A percentile compares a stretch with the other conserved stretches of the same genome.
These are phyloP conservation scores for Fusarium lyarnte DNA, from an alignment of 2,329 filamentous ascomycete genomes.

Conservation along the genomic window DNA sequence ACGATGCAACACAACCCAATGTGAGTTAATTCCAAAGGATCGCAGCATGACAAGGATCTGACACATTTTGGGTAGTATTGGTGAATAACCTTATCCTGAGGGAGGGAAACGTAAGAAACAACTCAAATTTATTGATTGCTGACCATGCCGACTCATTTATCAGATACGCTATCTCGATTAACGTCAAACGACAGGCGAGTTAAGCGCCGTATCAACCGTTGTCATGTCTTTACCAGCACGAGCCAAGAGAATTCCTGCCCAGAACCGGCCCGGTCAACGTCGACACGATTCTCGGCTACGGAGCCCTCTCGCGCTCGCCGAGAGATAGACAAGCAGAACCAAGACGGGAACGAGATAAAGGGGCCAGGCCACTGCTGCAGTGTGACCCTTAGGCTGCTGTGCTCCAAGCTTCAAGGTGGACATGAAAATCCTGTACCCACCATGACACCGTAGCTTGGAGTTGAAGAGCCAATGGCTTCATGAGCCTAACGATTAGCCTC, in stretches of 20 bases:
- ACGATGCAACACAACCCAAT: not conserved
- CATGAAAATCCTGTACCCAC: slow-evolving; percentile 31
- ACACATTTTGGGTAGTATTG: slow-evolving; percentile 21
- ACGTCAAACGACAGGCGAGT: slow-evolving; percentile 2
- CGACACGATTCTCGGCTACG: slow-evolving; percentile 7
- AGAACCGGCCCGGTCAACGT: slow-evolving; percentile 20
- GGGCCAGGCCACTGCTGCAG: slow-evolving; percentile 12
- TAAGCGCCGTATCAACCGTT: slow-evolving; percentile 20
- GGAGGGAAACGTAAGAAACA: not conserved
- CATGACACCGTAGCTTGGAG: slow-evolving; percentile 13
- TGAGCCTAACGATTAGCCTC: slow-evolving; percentile 5
- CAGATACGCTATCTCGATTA: not conserved
- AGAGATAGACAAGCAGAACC: slow-evolving; percentile 8
- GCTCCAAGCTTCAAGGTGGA: not conserved
- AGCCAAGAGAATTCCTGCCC: slow-evolving; percentile 19
- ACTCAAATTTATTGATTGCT: not conserved
- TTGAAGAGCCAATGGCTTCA: slow-evolving; percentile 10
- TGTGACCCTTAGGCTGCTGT: not conserved
- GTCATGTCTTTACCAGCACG: slow-evolving; percentile 1
- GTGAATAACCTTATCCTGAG: not conserved
- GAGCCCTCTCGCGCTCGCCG: slow-evolving; percentile 25
- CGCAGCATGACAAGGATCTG: slow-evolving; percentile 10
- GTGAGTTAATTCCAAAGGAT: slow-evolving; percentile 1
- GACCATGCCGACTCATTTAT: not conserved
- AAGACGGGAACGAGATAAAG: slow-evolving; percentile 30